Base-by-base conservation (phyloP, 768 basidiomycete genomes). In the Panaeolus papilionaceus region DNA sequence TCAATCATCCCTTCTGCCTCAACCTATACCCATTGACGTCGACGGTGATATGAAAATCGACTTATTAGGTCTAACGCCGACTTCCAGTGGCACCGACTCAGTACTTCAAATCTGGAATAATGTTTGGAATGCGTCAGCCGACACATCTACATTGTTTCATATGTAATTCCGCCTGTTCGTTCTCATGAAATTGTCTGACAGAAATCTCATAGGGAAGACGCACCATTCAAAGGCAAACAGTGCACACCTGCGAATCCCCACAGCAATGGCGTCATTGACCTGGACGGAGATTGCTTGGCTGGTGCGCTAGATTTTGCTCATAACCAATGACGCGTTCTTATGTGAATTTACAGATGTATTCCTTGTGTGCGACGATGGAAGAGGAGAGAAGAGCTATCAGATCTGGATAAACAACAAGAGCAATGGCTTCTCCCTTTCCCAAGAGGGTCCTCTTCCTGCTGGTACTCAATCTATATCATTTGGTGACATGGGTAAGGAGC, bases 201-300 rank as follows among this genome's bases (percentile, higher is more conserved):
- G 37, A 42, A n/a, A 58, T 63, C 20, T 14, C 38, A 45, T 62
- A 94, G 92, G 9, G 76, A 79, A 38, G 82, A 88, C 54, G 86
- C 92, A 1, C 84, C 84, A 16, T 87, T 95, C 71, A 77, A 83
- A 23, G 89, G 87, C 14, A 71, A 82, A 37, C 88, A 89, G 49
- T 99, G 98, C 78, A 84, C 79, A 10, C 76, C 95, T n/a, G 86
- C 93, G 11, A 89, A 91, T 70, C 96, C 97, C 5, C 98, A 99
- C 75, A 95, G 93, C 75, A 98, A 96, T 77, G 96, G 96, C 0
- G 92, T 96, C 18, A 86, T 99, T 4, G 98, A 99, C 74, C 80
- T 99, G 44, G 88, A 99, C 69, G 98, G 98, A 12, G 98, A 99
- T 77, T 99, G 98, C 77, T 84, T 98, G 3, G 95, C 96, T 69